Evolutionary conservation across 306 rosid genomes (phyloP), one percentile per base, ranked within the genome.

Genomic region (Castanea mollissima): DNA sequence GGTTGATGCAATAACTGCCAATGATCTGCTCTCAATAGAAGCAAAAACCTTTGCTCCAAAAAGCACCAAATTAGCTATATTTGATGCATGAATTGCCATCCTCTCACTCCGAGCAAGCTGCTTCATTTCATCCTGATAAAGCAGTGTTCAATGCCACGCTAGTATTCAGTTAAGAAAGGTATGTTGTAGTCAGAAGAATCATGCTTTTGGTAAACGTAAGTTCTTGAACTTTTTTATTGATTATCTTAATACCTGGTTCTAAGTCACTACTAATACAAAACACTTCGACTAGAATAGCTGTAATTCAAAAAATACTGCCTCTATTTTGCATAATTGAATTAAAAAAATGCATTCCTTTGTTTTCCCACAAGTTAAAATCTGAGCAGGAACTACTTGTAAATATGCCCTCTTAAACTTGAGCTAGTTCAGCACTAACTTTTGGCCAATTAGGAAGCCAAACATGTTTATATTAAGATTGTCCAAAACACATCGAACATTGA

Each of bases 1-100:
- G 18, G 98, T 93, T 38, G 98, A 93, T 68, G 98, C 98, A 78
- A 93, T 89, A 34, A 93, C 94, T 0, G 98, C 90, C 74, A 93
- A 75, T 27, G 98, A 93, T 81, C 78, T 77, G 81, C 98, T 93
- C 76, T 80, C 87, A 34, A 88, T 13, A 32, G 97, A 91, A 63
- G 98, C 97, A 4, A 79, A 93, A 58, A 91, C 90, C 79, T 93
- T 93, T 19, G 94, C 91, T 6, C 54, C 87, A 86, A 93, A 93
- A 31, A 93, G 91, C 70, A 88, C 76, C 82, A 93, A 71, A 68
- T 93, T 93, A 20, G 90, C 84, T 2, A 63, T 27, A 58, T 93
- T 93, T 71, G 98, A 93, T 74, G 68, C 73, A 75, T 80, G 57
- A 71, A 93, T 82, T 12, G 96, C 97, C 71, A 83, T 18, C 71